phyloP scores from a whole-genome alignment of 1,139 yeast species.

The Spencermartinsiella ligniputridi region DNA sequence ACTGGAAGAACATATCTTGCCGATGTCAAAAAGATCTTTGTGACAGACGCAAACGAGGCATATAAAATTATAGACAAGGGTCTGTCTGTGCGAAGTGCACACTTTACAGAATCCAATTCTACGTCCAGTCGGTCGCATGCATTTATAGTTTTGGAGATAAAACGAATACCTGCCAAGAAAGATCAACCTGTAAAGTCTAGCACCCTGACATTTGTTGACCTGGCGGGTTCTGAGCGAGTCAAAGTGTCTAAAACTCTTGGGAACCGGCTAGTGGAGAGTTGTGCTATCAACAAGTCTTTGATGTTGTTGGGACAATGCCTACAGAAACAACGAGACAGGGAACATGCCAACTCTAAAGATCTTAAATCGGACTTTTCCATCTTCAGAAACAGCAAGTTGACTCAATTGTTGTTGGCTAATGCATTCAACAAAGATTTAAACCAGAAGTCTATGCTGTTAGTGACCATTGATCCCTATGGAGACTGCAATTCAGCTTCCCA shows the following conservation, averaged over 20 bases:
- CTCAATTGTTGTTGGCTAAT: constrained; percentile 45
- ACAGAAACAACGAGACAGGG: constrained; percentile 33
- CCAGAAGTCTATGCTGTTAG: constrained; percentile 34
- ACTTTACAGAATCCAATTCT: constrained; percentile 33
- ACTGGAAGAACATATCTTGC: constrained; percentile 23
- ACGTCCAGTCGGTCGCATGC: constrained; percentile 40
- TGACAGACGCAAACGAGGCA: constrained; percentile 28
- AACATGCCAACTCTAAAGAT: constrained; percentile 27
- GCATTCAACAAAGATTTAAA: constrained; percentile 36
- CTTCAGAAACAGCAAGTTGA: constrained; percentile 44
- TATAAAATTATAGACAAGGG: constrained; percentile 29
- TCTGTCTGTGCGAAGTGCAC: constrained; percentile 27
- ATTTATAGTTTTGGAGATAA: constrained; percentile 35
- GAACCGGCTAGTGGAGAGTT: constrained; percentile 42
- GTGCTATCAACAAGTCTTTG: constrained; percentile 42
- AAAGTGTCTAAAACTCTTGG: constrained; percentile 43
- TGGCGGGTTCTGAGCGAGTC: constrained; percentile 49
- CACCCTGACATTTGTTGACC: constrained; percentile 42
- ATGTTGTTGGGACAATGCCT: constrained; percentile 48
- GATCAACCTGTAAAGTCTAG: constrained; percentile 16
- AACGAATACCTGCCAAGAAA: constrained; percentile 20
- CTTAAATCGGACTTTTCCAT: constrained; percentile 32
- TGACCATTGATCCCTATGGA: constrained; percentile 65
- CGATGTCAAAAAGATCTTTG: constrained; percentile 28
- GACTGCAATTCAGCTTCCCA: constrained; percentile 54